Evolutionary conservation across 2,329 filamentous ascomycete species (phyloP).

Genomic region (Colletotrichum abscissum): DNA sequence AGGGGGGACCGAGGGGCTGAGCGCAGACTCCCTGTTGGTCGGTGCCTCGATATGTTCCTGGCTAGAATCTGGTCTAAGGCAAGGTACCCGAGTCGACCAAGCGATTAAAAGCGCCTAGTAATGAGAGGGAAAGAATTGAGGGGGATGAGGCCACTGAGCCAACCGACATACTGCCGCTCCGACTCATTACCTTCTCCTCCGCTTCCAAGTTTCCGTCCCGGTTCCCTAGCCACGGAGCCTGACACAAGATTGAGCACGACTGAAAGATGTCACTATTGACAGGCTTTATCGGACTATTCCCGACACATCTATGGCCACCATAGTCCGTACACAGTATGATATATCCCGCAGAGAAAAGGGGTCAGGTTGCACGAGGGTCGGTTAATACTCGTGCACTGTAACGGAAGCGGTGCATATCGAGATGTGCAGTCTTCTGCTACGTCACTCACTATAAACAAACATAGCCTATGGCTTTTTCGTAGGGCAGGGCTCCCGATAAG

Average conservation of each 20-base stretch:
- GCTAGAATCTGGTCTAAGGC: constrained; percentile 17
- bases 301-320: constrained; percentile 1
- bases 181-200: not conserved
- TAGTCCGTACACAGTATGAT: no score
- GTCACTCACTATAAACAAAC: not conserved
- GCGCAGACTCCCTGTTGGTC: constrained; percentile 21
- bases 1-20: constrained; percentile 21
- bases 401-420: not conserved
- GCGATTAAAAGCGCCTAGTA: constrained; percentile 13
- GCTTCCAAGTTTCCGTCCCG: not conserved
- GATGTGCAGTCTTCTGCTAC: not conserved
- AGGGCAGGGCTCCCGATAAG: not conserved
- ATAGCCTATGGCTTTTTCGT: not conserved
- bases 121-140: not conserved
- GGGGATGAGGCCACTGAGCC: not conserved
- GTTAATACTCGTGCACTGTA: not conserved
- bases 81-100: constrained; percentile 26
- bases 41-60: constrained; percentile 14
- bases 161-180: constrained; percentile 10
- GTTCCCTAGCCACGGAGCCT: not conserved
- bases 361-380: not conserved
- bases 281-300: constrained; percentile 21
- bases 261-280: not conserved
- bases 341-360: not conserved
- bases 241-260: constrained; percentile 8